Conservation (phyloP, 805 yeast species). For the Saccharomyces eubayanus region DNA sequence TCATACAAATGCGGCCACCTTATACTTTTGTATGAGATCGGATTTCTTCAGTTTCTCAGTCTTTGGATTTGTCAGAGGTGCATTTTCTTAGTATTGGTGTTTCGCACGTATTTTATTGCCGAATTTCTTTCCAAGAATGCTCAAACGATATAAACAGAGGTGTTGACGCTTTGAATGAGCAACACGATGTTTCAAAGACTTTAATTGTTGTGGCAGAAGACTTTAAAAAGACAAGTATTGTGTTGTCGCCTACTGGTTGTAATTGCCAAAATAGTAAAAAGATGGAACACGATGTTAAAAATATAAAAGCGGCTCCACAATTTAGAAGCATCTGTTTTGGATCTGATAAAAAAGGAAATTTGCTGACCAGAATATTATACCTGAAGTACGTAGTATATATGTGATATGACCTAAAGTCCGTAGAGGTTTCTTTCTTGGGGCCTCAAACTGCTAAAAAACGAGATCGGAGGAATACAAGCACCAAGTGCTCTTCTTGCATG, state of each 20-base stretch:
- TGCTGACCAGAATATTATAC: neutral
- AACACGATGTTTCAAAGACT: no score
- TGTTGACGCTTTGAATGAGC: no score
- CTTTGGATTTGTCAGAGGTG: no score
- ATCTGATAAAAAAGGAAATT: neutral
- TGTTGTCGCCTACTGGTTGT: no score
- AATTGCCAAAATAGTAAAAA: no score
- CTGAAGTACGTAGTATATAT: neutral
- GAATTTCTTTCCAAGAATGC: neutral
- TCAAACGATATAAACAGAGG: no score
- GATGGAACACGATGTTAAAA: neutral
- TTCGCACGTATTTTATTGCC: neutral
- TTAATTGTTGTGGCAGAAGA: no score
- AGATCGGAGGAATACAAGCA: slow-evolving; percentile 63
- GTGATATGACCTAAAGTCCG: slow-evolving; percentile 16
- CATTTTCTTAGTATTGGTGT: neutral
- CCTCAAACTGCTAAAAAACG: slow-evolving; percentile 45
- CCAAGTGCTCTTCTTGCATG: slow-evolving; percentile 74
- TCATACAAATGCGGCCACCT: no score
- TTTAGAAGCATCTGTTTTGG: neutral
- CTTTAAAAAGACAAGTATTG: neutral
- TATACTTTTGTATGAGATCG: no score
- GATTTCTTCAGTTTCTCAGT: no score
- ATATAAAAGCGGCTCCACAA: neutral
- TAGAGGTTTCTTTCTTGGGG: slow-evolving; percentile 35